phyloP scores from a whole-genome alignment of 106 monocot species.

The Dioscorea dumetorum region DNA sequence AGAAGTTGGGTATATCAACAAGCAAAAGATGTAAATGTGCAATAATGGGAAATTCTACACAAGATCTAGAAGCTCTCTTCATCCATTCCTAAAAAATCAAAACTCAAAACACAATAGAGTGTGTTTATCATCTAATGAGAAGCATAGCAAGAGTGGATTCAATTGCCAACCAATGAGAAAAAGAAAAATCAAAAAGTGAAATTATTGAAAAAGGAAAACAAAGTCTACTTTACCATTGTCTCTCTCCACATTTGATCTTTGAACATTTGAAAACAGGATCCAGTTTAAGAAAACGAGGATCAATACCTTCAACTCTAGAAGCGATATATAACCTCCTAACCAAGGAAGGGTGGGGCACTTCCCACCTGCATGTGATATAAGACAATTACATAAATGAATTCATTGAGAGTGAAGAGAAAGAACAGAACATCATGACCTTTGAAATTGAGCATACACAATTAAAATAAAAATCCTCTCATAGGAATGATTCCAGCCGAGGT shows the following conservation, averaged over 20 bases:
- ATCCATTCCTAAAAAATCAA: too few relatives aligned
- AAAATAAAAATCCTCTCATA: too few relatives aligned
- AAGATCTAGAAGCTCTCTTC: too few relatives aligned
- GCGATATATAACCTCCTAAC: constrained; percentile 44
- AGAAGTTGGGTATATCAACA: too few relatives aligned
- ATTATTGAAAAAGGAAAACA: not conserved
- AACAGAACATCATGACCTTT: not conserved
- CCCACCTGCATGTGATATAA: constrained; percentile 45
- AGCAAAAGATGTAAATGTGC: too few relatives aligned
- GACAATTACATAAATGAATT: not conserved
- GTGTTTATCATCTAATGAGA: too few relatives aligned
- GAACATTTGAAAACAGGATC: constrained; percentile 67
- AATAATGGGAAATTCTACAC: too few relatives aligned
- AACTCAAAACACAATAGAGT: too few relatives aligned
- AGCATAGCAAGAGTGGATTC: too few relatives aligned
- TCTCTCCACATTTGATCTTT: constrained; percentile 49
- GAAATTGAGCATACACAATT: too few relatives aligned
- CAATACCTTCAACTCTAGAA: constrained; percentile 25
- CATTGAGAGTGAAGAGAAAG: not conserved
- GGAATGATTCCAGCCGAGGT: too few relatives aligned
- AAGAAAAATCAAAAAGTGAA: not conserved
- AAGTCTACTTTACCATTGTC: constrained; percentile 46
- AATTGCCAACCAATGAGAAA: not conserved
- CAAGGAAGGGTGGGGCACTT: constrained; percentile 53
- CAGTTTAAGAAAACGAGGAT: constrained; percentile 77